Evolutionary conservation across 371 early-diverging fungal species (phyloP), one percentile per base, ranked within the genome.

Genomic region (Mortierella sp.): DNA sequence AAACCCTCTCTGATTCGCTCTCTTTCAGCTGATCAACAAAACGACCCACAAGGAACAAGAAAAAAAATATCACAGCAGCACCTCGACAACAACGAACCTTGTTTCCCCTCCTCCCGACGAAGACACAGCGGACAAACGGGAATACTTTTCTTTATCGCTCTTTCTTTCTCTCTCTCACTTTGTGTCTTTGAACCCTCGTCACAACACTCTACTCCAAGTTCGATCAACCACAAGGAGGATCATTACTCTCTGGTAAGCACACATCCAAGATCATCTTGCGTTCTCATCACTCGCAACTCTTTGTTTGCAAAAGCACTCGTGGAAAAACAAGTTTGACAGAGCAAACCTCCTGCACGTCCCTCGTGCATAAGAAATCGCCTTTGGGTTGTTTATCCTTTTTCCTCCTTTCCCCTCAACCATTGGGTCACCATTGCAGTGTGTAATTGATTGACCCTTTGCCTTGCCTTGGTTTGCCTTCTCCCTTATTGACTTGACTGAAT

Each of bases 281-380:
- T 59, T 28, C 16, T 16, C 31, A 16, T 31, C 59, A 13, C 31
- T 4, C 31, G 5, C 64, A 24, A 4, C 64, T 19, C 28, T 14
- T 40, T 13, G 28, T 37, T n/a, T 16, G 13, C 64, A 61, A 28
- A 28, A 46, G 48, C 48, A 61, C 28, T n/a, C 9, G 43, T 40
- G 43, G 43, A 40, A 40, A 40, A 4, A 40, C 43, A 40, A 40
- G 6, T 6, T 40, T 6, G 43, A 40, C 43, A 4, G 43, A 40
- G 6, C 14, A 26, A 70, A 70, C 31, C 70, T 34, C 55, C 73
- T 51, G 51, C 55, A 73, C 73, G 40, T 54, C 26, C 55, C 55
- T 54, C 43, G 51, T 54, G 55, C 40, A 34, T 72, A 37, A 37
- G 13, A 53, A 34, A 19, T 40, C 43, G 6, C 37, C 64, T 21